Percentiles rank a stretch among this genome's conserved stretches.
phyloP scores from a whole-genome alignment of 148 eudicot genomes.

The Persicaria tinctoria region DNA sequence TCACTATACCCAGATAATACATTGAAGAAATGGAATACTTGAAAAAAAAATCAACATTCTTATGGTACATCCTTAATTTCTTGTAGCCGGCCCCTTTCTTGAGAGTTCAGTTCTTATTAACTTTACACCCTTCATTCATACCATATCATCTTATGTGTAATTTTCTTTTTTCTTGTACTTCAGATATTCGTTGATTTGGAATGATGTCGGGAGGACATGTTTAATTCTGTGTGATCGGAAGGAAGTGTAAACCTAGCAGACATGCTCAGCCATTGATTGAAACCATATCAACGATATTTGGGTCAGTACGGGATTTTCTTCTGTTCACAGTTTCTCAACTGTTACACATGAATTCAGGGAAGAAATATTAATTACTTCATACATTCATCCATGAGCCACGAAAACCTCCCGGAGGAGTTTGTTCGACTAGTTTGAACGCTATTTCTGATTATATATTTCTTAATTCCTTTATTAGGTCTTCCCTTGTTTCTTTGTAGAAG shows the following conservation, averaged over 20 bases:
- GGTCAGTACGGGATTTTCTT: neutral
- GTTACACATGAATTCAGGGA: too few species aligned
- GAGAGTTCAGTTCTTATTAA: neutral
- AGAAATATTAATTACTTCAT: too few species aligned
- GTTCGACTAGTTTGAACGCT: neutral
- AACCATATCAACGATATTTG: neutral
- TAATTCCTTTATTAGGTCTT: neutral
- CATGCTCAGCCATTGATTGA: neutral
- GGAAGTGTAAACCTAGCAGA: neutral
- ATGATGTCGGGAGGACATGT: constrained; percentile 1
- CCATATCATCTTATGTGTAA: neutral
- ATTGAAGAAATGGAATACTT: too few species aligned
- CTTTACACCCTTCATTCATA: neutral
- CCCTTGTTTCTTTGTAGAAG: neutral
- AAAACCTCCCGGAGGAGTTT: neutral
- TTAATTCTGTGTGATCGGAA: neutral
- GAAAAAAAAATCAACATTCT: too few species aligned
- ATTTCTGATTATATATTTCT: neutral
- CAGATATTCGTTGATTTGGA: constrained; percentile 9
- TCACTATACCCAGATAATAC: too few species aligned
- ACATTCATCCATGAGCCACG: neutral
- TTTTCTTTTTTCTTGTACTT: neutral
- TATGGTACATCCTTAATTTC: neutral
- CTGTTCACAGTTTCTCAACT: too few species aligned
- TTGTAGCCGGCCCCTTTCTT: neutral